Evolutionary conservation across 768 basidiomycete genomes (phyloP).

Genomic region (Nevesoporus exiguus): DNA sequence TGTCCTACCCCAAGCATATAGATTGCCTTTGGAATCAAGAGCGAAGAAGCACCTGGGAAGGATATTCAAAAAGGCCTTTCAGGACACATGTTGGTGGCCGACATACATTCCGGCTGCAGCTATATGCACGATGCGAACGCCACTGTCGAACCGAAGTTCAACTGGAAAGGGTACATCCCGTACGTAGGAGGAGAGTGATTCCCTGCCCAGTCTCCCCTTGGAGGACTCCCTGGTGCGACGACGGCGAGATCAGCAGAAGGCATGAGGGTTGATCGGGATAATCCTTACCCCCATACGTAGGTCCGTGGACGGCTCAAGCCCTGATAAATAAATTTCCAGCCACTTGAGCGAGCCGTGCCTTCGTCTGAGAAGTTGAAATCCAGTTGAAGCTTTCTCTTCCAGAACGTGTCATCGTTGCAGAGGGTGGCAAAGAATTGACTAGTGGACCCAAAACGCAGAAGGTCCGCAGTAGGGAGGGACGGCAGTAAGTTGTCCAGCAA

Average conservation of each 20-base stretch:
- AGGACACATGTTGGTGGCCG: not conserved
- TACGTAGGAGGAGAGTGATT: constrained; percentile 32
- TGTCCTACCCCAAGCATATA: constrained; percentile 77
- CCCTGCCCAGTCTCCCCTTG: constrained; percentile 63
- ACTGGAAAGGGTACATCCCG: constrained; percentile 59
- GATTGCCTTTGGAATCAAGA: constrained; percentile 65
- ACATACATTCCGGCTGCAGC: constrained; percentile 81
- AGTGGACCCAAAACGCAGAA: constrained; percentile 58
- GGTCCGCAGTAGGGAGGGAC: constrained; percentile 47
- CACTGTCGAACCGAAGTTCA: constrained; percentile 52
- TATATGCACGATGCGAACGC: constrained; percentile 63
- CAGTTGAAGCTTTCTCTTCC: constrained; percentile 62
- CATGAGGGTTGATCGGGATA: not conserved
- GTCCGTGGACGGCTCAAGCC: constrained; percentile 55
- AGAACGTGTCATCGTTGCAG: constrained; percentile 71
- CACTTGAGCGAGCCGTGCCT: constrained; percentile 68
- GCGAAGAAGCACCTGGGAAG: constrained; percentile 80
- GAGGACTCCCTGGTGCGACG: constrained; percentile 46
- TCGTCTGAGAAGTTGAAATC: constrained; percentile 80
- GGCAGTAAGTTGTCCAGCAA: constrained; percentile 71
- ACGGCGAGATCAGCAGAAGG: not conserved
- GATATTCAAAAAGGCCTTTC: not conserved
- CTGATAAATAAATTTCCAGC: constrained; percentile 79
- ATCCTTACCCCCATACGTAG: constrained; percentile 59
- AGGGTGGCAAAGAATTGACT: constrained; percentile 60